Evolutionary conservation across 139 green algal genomes (phyloP).

Genomic region (Diplosphaera chodatii): DNA sequence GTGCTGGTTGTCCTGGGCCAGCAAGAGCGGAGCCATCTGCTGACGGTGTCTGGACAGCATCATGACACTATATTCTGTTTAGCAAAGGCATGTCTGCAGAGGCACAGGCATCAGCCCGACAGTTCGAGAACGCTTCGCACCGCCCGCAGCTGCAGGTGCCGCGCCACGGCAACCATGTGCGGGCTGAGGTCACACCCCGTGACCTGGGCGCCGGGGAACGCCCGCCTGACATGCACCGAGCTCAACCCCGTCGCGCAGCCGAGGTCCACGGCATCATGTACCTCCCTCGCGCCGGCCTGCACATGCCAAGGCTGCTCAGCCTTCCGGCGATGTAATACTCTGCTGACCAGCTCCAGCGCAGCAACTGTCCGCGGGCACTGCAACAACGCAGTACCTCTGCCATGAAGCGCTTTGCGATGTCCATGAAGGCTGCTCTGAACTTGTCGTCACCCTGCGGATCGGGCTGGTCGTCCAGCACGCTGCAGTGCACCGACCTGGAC

Average conservation of each 20-base stretch:
- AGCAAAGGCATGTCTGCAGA: too few species aligned
- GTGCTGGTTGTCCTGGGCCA: background rate
- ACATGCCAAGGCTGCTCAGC: too few species aligned
- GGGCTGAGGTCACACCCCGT: constrained; percentile 72
- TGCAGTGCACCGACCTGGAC: constrained; percentile 53
- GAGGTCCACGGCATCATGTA: constrained; percentile 44
- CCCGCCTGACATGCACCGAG: constrained; percentile 42
- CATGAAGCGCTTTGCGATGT: constrained; percentile 42
- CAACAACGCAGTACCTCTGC: too few species aligned
- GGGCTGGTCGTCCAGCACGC: constrained; percentile 55
- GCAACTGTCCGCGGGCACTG: too few species aligned
- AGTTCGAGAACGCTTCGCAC: too few species aligned
- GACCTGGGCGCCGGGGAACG: constrained; percentile 50
- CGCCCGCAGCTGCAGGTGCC: constrained; percentile 38
- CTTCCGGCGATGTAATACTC: too few species aligned
- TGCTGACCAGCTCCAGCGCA: too few species aligned
- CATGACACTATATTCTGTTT: background rate
- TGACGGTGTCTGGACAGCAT: too few species aligned
- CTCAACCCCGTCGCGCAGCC: constrained; percentile 63
- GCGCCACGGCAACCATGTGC: constrained; percentile 65
- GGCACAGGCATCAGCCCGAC: too few species aligned
- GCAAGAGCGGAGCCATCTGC: background rate
- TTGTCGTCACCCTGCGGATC: constrained; percentile 40
- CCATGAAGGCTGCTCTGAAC: constrained; percentile 40
- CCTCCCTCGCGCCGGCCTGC: background rate